Conservation (phyloP, 2,329 filamentous ascomycete species). For the Stagonosporopsis chrysanthemi region DNA sequence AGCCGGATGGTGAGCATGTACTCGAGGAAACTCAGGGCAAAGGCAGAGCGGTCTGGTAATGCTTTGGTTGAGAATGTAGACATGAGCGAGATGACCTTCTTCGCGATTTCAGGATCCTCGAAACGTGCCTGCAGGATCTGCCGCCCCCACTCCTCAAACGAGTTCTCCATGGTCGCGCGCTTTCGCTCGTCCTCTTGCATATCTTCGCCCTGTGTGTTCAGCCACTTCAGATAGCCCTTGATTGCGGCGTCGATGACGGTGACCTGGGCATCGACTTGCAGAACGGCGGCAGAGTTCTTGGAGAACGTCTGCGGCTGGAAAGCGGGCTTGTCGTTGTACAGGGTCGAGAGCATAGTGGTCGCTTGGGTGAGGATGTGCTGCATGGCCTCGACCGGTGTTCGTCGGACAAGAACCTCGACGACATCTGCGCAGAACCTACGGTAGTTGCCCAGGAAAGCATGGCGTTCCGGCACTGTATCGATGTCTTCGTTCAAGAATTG, state of each 20-base stretch:
- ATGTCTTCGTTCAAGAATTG: conserved; percentile 91
- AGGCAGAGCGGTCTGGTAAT: conserved; percentile 76
- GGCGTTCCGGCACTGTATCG: conserved; percentile 90
- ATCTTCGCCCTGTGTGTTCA: conserved; percentile 60
- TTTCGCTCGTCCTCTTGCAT: conserved; percentile 60
- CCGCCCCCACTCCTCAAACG: conserved; percentile 75
- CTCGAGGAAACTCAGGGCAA: conserved; percentile 89
- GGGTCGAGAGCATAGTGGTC: conserved; percentile 73
- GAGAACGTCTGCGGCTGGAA: conserved; percentile 64
- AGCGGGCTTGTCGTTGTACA: conserved; percentile 74
- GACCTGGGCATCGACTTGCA: conserved; percentile 87
- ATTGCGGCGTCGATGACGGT: conserved; percentile 87
- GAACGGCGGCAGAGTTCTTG: conserved; percentile 74
- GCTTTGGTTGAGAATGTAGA: conserved; percentile 86
- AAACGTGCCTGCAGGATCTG: conserved; percentile 74
- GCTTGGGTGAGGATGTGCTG: conserved; percentile 84
- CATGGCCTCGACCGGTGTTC: conserved; percentile 84
- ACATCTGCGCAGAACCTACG: conserved; percentile 86
- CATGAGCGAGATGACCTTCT: conserved; percentile 80
- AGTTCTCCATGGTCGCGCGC: conserved; percentile 65
- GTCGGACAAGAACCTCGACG: conserved; percentile 84
- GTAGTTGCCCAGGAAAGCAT: conserved; percentile 96
- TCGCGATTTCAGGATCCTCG: conserved; percentile 84
- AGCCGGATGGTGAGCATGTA: conserved; percentile 87
- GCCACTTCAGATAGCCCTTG: conserved; percentile 88